phyloP scores from a whole-genome alignment of 2,329 filamentous ascomycete species.

The Cladosporium colombiae region DNA sequence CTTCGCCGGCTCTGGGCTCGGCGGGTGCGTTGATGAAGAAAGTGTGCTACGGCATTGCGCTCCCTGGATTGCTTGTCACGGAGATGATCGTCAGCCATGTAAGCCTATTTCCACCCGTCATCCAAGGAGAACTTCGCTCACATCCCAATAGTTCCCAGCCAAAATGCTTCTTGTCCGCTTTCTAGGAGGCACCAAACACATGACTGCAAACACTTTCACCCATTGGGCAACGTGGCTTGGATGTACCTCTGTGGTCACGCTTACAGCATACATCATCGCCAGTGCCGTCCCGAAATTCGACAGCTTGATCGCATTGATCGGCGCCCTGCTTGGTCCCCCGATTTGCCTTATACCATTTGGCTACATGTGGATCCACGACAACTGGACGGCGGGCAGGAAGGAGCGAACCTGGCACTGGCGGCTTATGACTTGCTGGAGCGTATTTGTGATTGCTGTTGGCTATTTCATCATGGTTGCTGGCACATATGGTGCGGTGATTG shows the following conservation, averaged over 20 bases:
- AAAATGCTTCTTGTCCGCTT: constrained; percentile 61
- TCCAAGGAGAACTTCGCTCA: background rate
- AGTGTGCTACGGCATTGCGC: constrained; percentile 60
- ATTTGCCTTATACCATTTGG: constrained; percentile 38
- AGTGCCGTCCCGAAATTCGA: constrained; percentile 32
- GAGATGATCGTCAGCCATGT: constrained; percentile 12
- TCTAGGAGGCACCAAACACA: constrained; percentile 53
- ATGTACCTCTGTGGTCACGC: constrained; percentile 24
- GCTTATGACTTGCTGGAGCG: constrained; percentile 25
- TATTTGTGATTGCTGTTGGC: constrained; percentile 42
- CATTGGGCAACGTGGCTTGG: constrained; percentile 56
- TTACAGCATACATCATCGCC: constrained; percentile 32
- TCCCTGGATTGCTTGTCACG: constrained; percentile 55
- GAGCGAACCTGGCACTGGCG: constrained; percentile 25
- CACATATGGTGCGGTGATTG: constrained; percentile 48
- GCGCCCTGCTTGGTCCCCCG: constrained; percentile 30
- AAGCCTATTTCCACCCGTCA: background rate
- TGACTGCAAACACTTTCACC: constrained; percentile 52
- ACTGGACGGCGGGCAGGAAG: constrained; percentile 36
- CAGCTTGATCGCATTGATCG: constrained; percentile 30
- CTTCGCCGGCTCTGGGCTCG: constrained; percentile 62
- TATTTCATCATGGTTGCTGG: constrained; percentile 48
- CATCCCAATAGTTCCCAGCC: constrained; percentile 47
- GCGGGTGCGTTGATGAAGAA: constrained; percentile 63
- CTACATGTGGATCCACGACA: constrained; percentile 49